Base-by-base conservation (phyloP, 805 yeast genomes). In the Priceomyces fermenticarens region DNA sequence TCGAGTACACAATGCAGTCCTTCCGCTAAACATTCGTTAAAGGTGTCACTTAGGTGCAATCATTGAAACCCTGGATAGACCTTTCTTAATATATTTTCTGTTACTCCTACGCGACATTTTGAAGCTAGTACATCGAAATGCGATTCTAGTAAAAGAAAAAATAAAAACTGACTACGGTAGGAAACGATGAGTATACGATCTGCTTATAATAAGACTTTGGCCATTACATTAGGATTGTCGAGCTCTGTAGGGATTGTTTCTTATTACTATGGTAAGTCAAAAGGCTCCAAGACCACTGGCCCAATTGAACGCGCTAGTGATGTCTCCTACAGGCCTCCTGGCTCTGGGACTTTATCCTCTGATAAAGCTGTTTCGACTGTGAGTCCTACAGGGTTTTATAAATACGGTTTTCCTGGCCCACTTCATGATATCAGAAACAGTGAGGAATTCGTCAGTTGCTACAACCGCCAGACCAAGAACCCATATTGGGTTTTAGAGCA, bases 391-490 rank as follows among this genome's bases (percentile, higher is more conserved):
- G 95, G 72, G 5, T 89, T 85, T 65, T 90, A 89, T 70, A 81
- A 83, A 52, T 90, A 86, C 58, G 99, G 99, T 3, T 88, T 87
- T 55, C 99, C 98, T 0, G 96, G 97, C 1, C 98, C 98, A 0
- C 75, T 86, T 26, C 95, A 88, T 60, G 99, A 93, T 57, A 63
- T 91, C 43, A 79, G 80, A 42, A 77, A 70, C 9, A 73, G 88
- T 46, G 70, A 73, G 42, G 97, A 89, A 64, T 93, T 84, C 60
- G 77, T 91, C 13, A 80, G 93, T 40, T 87, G 93, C 51, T 93
- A 81, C 62, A 91, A 93, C 57, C 77, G 99, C 49, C 77, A 82
- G 46, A 85, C 81, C 27, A 75, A 90, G 44, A 88, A 88, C 55
- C 99, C 99, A 17, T 80, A 81, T 60, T 88, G 87, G 83, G 85